Conservation (phyloP, 192 early-diverging fungal genomes). For the Spizellomyces sp. region DNA sequence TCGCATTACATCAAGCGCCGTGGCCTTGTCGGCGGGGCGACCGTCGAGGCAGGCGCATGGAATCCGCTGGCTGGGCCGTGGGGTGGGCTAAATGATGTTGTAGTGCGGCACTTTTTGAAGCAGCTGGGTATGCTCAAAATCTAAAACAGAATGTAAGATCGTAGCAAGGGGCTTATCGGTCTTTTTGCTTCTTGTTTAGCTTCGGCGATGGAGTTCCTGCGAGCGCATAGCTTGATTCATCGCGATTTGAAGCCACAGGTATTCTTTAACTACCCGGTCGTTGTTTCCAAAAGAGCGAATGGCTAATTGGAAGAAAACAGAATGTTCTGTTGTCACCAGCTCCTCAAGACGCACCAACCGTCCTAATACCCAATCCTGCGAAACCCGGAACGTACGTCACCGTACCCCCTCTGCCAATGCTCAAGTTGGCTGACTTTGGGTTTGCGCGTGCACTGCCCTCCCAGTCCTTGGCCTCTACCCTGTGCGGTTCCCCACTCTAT, state of each 20-base stretch:
- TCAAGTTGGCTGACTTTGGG: slow-evolving; percentile 98
- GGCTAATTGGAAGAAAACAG: slow-evolving; percentile 34
- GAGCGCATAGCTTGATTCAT: slow-evolving; percentile 88
- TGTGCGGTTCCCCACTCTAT: slow-evolving; percentile 96
- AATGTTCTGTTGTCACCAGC: slow-evolving; percentile 80
- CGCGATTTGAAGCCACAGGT: slow-evolving; percentile 97
- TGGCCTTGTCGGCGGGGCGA: slow-evolving; percentile 31
- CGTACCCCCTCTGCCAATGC: slow-evolving; percentile 65
- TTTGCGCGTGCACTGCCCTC: slow-evolving; percentile 89
- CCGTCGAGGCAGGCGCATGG: neutral
- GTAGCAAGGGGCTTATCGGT: no score
- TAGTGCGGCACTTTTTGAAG: slow-evolving; percentile 82
- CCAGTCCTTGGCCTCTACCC: slow-evolving; percentile 86
- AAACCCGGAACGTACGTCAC: slow-evolving; percentile 29
- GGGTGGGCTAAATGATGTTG: slow-evolving; percentile 78
- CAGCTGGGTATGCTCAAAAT: slow-evolving; percentile 66
- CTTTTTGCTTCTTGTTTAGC: slow-evolving; percentile 38
- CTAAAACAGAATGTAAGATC: no score
- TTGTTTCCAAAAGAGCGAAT: neutral
- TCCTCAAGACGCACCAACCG: slow-evolving; percentile 36
- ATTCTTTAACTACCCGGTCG: slow-evolving; percentile 4
- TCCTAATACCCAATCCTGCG: slow-evolving; percentile 43
- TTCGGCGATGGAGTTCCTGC: slow-evolving; percentile 85
- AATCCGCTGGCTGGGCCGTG: slow-evolving; percentile 54
- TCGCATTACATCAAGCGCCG: slow-evolving; percentile 81